Conservation (phyloP, 306 rosid species). For the Cicer chorassanicum region DNA sequence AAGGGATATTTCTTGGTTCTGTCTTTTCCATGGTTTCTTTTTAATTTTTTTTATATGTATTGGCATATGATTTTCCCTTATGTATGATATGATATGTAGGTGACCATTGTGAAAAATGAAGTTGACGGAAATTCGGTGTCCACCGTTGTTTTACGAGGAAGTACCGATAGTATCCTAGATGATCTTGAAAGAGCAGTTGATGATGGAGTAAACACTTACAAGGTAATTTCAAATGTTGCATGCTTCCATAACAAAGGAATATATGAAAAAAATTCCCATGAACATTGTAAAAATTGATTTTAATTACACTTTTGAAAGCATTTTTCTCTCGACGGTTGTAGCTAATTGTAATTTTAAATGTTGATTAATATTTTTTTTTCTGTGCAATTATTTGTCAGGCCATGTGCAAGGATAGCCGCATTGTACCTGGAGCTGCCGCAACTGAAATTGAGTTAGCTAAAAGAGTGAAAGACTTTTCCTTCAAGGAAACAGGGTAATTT, state of each 20-base stretch:
- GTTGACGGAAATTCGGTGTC: conserved; percentile 86
- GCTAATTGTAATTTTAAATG: conserved; percentile 14
- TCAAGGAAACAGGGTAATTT: conserved; percentile 84
- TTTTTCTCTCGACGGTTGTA: neutral
- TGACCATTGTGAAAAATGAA: conserved; percentile 75
- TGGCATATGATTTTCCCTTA: neutral
- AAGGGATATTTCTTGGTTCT: neutral
- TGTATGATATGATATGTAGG: conserved; percentile 53
- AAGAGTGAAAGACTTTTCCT: conserved; percentile 87
- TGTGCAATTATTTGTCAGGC: conserved; percentile 62
- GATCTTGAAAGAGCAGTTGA: conserved; percentile 96
- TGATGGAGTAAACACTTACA: conserved; percentile 92
- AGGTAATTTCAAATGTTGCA: conserved; percentile 56
- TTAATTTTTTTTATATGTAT: neutral
- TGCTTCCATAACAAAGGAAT: conserved; percentile 15
- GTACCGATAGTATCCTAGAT: conserved; percentile 86
- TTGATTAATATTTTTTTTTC: neutral
- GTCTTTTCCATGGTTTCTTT: conserved; percentile 9
- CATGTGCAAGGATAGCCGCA: conserved; percentile 93
- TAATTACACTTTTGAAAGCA: neutral
- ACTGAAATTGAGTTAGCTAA: conserved; percentile 92
- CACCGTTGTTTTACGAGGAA: conserved; percentile 79
- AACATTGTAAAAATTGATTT: neutral
- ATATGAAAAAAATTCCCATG: neutral
- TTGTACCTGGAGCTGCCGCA: conserved; percentile 91